phyloP scores from a whole-genome alignment of 176 grass and related monocot genomes.

The Rhipidocladum racemiflorum region DNA sequence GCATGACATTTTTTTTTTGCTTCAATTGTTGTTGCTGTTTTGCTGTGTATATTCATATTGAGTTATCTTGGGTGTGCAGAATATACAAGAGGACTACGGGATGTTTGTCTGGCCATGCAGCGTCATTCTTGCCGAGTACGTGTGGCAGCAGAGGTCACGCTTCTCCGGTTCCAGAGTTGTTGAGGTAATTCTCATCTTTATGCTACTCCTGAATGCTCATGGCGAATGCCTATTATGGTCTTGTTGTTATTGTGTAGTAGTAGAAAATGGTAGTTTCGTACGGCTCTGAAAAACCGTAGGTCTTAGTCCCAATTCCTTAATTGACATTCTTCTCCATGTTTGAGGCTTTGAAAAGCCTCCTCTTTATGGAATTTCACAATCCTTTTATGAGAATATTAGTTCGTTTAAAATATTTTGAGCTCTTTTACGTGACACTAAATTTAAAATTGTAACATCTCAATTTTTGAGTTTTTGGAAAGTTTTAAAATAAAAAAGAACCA shows the following conservation, averaged over 20 bases:
- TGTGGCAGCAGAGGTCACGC: conserved; percentile 68
- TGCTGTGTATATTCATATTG: neutral
- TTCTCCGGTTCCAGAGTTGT: conserved; percentile 55
- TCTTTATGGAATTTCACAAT: neutral
- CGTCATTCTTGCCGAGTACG: conserved; percentile 71
- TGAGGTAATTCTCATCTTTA: conserved; percentile 38
- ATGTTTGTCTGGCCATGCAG: conserved; percentile 96
- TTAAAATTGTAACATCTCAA: too few relatives aligned
- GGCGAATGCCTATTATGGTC: neutral
- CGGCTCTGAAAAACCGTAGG: neutral
- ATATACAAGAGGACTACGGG: conserved; percentile 75
- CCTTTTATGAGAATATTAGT: neutral
- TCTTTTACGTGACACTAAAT: too few relatives aligned
- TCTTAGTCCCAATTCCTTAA: neutral
- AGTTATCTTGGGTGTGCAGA: conserved; percentile 29
- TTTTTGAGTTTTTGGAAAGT: too few relatives aligned
- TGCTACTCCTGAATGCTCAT: neutral
- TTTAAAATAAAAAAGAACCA: too few relatives aligned
- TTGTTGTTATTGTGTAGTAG: neutral
- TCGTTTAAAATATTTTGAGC: neutral
- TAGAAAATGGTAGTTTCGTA: neutral
- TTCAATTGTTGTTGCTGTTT: neutral
- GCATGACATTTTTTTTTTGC: neutral
- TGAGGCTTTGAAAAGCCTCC: neutral
- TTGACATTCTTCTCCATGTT: neutral